Conservation (phyloP, 306 rosid species). For the Prunus armeniaca region DNA sequence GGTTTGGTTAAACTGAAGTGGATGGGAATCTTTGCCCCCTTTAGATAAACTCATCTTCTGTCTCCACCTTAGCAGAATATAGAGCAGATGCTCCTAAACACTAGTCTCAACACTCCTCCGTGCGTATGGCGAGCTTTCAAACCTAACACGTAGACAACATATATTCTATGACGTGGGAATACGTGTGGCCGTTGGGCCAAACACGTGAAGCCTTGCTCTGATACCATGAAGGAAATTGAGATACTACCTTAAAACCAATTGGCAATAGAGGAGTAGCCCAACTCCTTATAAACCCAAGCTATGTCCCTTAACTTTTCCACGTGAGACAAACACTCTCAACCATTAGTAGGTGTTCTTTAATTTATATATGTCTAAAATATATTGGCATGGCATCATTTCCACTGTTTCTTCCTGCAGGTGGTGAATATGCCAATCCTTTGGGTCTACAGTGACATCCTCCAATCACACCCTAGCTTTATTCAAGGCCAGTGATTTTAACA, state of each 20-base stretch:
- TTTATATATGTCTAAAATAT: not conserved
- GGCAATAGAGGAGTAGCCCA: too few species aligned
- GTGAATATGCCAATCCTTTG: not conserved
- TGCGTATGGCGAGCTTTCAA: too few species aligned
- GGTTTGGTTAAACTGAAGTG: not conserved
- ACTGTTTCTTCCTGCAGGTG: not conserved
- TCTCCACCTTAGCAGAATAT: slow-evolving; percentile 9
- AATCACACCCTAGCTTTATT: not conserved
- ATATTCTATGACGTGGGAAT: too few species aligned
- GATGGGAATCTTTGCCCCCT: not conserved
- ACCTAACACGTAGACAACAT: too few species aligned
- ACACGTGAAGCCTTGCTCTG: too few species aligned
- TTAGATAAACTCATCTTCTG: not conserved
- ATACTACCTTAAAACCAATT: too few species aligned
- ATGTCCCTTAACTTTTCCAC: too few species aligned
- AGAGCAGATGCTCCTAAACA: not conserved
- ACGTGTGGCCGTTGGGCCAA: rapidly evolving
- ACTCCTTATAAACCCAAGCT: too few species aligned
- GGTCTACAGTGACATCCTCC: not conserved
- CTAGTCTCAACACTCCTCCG: too few species aligned
- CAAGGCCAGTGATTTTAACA: too few species aligned
- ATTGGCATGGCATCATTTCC: not conserved
- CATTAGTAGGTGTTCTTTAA: not conserved
- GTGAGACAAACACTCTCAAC: too few species aligned
- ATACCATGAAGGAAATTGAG: too few species aligned